A percentile compares a stretch with the other conserved stretches of the same genome.
Evolutionary conservation across 345 rosid genomes (phyloP).

Genomic region (Populus nigra): DNA sequence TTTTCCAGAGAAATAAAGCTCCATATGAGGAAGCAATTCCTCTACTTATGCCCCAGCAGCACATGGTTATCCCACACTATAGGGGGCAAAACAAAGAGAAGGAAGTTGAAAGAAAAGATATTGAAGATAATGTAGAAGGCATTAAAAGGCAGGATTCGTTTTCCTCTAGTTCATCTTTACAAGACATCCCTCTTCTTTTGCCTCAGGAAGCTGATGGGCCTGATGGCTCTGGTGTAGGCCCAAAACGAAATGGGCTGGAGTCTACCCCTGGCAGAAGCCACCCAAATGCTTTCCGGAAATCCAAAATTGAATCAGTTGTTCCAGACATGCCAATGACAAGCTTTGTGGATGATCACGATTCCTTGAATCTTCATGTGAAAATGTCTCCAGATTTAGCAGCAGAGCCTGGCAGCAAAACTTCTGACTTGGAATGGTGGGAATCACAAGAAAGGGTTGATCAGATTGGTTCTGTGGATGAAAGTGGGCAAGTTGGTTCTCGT

Average conservation of each 20-base stretch:
- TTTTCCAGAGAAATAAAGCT: slow-evolving; percentile 86
- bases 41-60: slow-evolving; percentile 94
- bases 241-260: slow-evolving; percentile 42
- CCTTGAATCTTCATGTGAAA: slow-evolving; percentile 33
- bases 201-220: slow-evolving; percentile 73
- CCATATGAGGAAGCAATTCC: slow-evolving; percentile 94
- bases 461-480: slow-evolving; percentile 50
- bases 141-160: slow-evolving; percentile 69
- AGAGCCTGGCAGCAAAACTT: slow-evolving; percentile 36
- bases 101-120: slow-evolving; percentile 44
- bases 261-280: slow-evolving; percentile 40
- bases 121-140: slow-evolving; percentile 41
- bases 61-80: slow-evolving; percentile 98
- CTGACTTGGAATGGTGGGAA: slow-evolving; percentile 84
- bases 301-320: slow-evolving; percentile 48
- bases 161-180: slow-evolving; percentile 67
- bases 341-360: slow-evolving; percentile 72
- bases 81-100: slow-evolving; percentile 60
- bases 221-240: slow-evolving; percentile 41
- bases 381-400: slow-evolving; percentile 24
- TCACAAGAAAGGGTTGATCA: slow-evolving; percentile 74
- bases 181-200: slow-evolving; percentile 92
- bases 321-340: slow-evolving; percentile 79
- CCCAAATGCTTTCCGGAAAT: slow-evolving; percentile 55
- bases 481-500: slow-evolving; percentile 89